phyloP scores from a whole-genome alignment of 2,329 filamentous ascomycete genomes.

The Colletotrichum horii region DNA sequence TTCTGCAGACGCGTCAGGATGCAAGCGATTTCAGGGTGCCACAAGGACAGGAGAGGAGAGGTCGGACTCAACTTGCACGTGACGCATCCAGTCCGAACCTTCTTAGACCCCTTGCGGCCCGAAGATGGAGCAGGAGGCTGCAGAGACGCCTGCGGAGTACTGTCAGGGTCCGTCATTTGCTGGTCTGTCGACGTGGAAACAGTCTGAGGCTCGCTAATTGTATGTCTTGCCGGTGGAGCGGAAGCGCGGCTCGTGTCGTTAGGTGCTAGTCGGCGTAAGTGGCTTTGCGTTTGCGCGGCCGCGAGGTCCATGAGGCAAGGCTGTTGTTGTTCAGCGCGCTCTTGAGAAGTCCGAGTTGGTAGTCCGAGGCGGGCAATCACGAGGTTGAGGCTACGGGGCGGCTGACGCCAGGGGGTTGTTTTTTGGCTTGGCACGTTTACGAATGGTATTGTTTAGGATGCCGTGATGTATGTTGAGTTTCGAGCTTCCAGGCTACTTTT shows the following conservation, averaged over 20 bases:
- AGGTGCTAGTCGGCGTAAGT: not conserved
- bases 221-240: not conserved
- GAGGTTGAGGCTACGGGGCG: not conserved
- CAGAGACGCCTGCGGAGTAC: not conserved
- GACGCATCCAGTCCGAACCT: slow-evolving; percentile 55
- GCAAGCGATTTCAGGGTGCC: not conserved
- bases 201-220: not conserved
- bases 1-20: slow-evolving; percentile 34
- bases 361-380: slow-evolving; percentile 17
- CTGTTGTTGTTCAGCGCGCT: not conserved
- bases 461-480: not conserved
- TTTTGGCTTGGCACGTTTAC: not conserved
- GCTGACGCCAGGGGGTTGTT: not conserved
- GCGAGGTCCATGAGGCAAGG: not conserved
- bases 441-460: not conserved
- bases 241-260: not conserved
- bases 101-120: slow-evolving; percentile 47
- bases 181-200: not conserved
- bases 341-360: not conserved
- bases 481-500: not conserved
- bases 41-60: not conserved
- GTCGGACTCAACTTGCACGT: slow-evolving; percentile 57
- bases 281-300: not conserved
- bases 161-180: not conserved
- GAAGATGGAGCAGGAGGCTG: not conserved